These are phyloP conservation scores for Cercophora samala DNA, from an alignment of 495 filamentous ascomycete genomes.

Conservation along the genomic window DNA sequence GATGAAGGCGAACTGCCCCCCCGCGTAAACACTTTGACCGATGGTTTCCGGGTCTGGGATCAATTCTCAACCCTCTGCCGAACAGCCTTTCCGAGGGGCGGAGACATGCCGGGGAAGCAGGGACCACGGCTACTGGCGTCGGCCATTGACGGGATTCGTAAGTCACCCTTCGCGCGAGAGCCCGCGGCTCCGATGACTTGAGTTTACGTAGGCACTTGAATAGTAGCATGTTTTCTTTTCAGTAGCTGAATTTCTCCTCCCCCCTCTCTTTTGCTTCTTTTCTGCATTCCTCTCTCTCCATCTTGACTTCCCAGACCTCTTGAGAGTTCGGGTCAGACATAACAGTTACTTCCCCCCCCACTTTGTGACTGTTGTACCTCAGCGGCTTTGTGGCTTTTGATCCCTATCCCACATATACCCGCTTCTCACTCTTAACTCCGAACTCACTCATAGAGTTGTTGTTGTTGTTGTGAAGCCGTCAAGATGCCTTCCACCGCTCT, in stretches of 20 bases:
- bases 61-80: constrained; percentile 30
- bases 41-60: constrained; percentile 26
- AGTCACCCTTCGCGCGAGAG: background rate
- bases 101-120: constrained; percentile 22
- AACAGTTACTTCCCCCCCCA: background rate
- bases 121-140: constrained; percentile 27
- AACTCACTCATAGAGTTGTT: background rate
- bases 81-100: constrained; percentile 31
- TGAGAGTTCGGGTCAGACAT: background rate
- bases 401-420: constrained; percentile 4
- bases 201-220: background rate
- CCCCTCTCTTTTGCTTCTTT: constrained; percentile 7
- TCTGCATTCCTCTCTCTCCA: background rate
- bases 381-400: background rate
- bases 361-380: constrained; percentile 5
- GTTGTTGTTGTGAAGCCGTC: too few species aligned
- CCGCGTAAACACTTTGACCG: constrained; percentile 18
- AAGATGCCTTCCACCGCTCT: constrained; percentile 49
- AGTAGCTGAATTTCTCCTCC: background rate
- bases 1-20: too few species aligned
- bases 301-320: background rate
- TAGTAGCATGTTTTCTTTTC: background rate
- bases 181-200: constrained; percentile 6
- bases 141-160: constrained; percentile 28
- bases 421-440: background rate